Conservation (phyloP, 371 early-diverging fungal genomes). For the Amoeboaphelidium occidentale region DNA sequence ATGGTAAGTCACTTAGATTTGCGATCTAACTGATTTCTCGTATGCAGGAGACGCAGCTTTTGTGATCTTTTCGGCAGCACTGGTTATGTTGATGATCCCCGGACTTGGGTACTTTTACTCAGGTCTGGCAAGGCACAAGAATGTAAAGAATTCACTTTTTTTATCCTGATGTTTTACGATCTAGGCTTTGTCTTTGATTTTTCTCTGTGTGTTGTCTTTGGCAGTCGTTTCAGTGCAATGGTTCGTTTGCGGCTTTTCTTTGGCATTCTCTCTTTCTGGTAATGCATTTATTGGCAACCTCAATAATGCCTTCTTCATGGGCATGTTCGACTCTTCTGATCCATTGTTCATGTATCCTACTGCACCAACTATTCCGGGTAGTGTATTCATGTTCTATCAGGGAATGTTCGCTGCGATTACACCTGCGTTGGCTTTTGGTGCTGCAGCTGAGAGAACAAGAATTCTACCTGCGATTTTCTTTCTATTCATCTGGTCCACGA, state of each 20-base stretch:
- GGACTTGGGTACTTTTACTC: constrained; percentile 6
- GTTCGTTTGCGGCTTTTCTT: constrained; percentile 3
- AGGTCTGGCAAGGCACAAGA: constrained; percentile 3
- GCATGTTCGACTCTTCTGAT: not conserved
- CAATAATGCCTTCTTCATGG: not conserved
- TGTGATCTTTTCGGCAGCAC: constrained; percentile 1
- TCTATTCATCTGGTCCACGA: constrained; percentile 4
- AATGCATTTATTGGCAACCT: constrained; percentile 2
- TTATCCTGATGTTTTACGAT: too few relatives aligned
- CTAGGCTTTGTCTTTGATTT: constrained; percentile 3
- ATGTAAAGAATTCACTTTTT: not conserved
- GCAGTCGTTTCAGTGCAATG: constrained; percentile 4
- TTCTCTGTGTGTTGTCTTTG: constrained; percentile 2
- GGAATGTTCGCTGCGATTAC: constrained; percentile 4
- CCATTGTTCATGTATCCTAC: not conserved
- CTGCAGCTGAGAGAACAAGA: constrained; percentile 2
- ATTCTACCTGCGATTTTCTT: constrained; percentile 3
- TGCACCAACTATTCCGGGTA: constrained; percentile 1
- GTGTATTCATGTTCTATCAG: constrained; percentile 1
- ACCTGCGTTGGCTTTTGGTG: constrained; percentile 2
- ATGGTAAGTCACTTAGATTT: too few relatives aligned
- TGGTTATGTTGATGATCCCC: constrained; percentile 5
- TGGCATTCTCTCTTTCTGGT: constrained; percentile 3
- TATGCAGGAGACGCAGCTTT: constrained; percentile 3
- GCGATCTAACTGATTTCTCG: too few relatives aligned